Percentiles rank a stretch among this genome's conserved stretches.
Evolutionary conservation across 768 basidiomycete genomes (phyloP).

Genomic region (Termitomyces sp.): DNA sequence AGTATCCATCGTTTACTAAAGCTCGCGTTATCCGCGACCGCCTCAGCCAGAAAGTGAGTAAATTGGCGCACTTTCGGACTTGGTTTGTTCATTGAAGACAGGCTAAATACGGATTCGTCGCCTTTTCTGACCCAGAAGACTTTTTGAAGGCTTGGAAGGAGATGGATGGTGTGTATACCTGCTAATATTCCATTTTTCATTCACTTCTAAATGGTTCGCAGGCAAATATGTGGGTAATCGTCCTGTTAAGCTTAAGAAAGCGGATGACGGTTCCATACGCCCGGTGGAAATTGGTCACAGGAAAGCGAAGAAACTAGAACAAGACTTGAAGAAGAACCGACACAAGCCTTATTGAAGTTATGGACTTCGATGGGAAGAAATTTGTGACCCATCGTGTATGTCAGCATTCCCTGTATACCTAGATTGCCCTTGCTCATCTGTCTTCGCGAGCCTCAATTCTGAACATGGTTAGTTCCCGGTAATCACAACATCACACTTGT

Average conservation of each 20-base stretch:
- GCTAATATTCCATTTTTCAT: not conserved
- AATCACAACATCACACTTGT: not conserved
- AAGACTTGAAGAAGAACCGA: slow-evolving; percentile 88
- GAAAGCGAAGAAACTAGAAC: slow-evolving; percentile 89
- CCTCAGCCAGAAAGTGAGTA: slow-evolving; percentile 81
- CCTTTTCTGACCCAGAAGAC: slow-evolving; percentile 97
- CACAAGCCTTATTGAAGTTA: slow-evolving; percentile 71
- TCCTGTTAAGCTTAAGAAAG: slow-evolving; percentile 95
- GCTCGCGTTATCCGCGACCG: slow-evolving; percentile 94
- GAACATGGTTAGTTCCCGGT: not conserved
- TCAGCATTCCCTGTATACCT: slow-evolving; percentile 9
- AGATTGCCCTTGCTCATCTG: slow-evolving; percentile 9
- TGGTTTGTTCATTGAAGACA: slow-evolving; percentile 21
- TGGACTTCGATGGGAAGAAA: slow-evolving; percentile 1
- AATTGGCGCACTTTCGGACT: not conserved
- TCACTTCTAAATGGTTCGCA: slow-evolving; percentile 6
- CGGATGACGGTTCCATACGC: slow-evolving; percentile 79
- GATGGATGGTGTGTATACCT: slow-evolving; percentile 82
- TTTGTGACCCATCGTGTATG: slow-evolving; percentile 9
- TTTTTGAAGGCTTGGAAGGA: slow-evolving; percentile 99
- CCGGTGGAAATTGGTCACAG: slow-evolving; percentile 92
- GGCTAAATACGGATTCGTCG: slow-evolving; percentile 97
- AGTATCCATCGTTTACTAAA: slow-evolving; percentile 91
- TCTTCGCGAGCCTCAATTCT: slow-evolving; percentile 1
- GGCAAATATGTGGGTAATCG: slow-evolving; percentile 99